Base-by-base conservation (phyloP, 371 early-diverging fungal genomes). In the Parasitella parasitica region DNA sequence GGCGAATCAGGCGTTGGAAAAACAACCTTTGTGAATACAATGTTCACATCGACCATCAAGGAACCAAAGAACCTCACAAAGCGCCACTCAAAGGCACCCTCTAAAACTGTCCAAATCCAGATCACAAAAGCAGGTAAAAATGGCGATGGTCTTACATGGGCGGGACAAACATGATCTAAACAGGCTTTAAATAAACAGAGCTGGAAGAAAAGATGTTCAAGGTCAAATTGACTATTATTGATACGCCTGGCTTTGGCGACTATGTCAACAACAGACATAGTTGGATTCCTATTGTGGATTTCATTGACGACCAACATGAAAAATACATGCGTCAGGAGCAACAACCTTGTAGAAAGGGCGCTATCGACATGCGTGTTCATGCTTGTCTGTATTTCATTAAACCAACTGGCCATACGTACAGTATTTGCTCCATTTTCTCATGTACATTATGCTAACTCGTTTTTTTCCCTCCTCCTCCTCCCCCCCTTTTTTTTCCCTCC, bases 181-280 rank as follows among this genome's bases (percentile, higher is more conserved):
- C 43, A 43, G 9, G 43, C 11, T 46, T 32, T n/a, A 13, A 7
- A 5, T 37, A 30, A 5, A 15, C 77, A 92, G 96, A 94, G 67
- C 83, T 98, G 57, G 97, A 96, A 78, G 98, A 98, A 79, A 96
- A 96, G 78, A 92, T 91, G 77, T 97, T 98, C 84, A 89, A 88
- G 52, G 95, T 96, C 61, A 92, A 94, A 60, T 81, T 98, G 67
- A 94, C 89, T 39, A 91, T 97, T 36, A 88, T 95, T 67, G 95
- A 95, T 72, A 93, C 94, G 13, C 94, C 93, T 55, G 95, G 95
- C 13, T 94, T 95, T 76, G 95, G 95, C 51, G 95, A 95, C 73
- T 95, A 91, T 73, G 84, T 88, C 58, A 83, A 88, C 78, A 84
- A 91, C 72, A 70, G 81, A 59, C 82, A 88, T 65, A 86, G 87